Evolutionary conservation across 83 land plant genomes (phyloP), one percentile per base, ranked within the genome.

Genomic region (Picea abies): DNA sequence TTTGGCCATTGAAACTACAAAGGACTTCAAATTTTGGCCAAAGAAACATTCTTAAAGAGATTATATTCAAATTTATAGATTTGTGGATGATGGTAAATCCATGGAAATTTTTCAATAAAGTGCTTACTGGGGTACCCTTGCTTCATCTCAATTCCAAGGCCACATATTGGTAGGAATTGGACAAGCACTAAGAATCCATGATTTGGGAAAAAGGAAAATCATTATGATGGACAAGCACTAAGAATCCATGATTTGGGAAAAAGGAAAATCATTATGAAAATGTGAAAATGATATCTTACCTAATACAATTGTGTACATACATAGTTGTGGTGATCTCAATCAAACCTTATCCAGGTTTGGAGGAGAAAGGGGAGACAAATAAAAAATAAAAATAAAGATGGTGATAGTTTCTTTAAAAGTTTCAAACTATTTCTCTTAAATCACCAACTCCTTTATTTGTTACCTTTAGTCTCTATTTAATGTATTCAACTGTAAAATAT

Each of bases 271-370:
- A 85, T 89, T 97, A 44, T 87, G 99, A 78, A 97, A 97, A 83
- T 97, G 99, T 86, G 98, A 97, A 85, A 95, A 97, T 83, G 95
- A 97, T n/a, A n/a, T n/a, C n/a, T n/a, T n/a, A n/a, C n/a, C n/a
- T n/a, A n/a, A n/a, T n/a, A n/a, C n/a, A n/a, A n/a, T n/a, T n/a
- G n/a, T n/a, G n/a, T n/a, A n/a, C n/a, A n/a, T n/a, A n/a, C n/a
- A n/a, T n/a, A n/a, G n/a, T n/a, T n/a, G n/a, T n/a, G n/a, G n/a
- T n/a, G n/a, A n/a, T n/a, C n/a, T n/a, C n/a, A n/a, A n/a, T n/a
- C n/a, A n/a, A n/a, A n/a, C n/a, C n/a, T n/a, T n/a, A n/a, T n/a
- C n/a, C n/a, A n/a, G n/a, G n/a, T n/a, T n/a, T n/a, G n/a, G n/a
- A n/a, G n/a, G n/a, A n/a, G n/a, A n/a, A n/a, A n/a, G n/a, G n/a